Base-by-base conservation (phyloP, 768 basidiomycete genomes). In the Phlegmacium glaucopus region DNA sequence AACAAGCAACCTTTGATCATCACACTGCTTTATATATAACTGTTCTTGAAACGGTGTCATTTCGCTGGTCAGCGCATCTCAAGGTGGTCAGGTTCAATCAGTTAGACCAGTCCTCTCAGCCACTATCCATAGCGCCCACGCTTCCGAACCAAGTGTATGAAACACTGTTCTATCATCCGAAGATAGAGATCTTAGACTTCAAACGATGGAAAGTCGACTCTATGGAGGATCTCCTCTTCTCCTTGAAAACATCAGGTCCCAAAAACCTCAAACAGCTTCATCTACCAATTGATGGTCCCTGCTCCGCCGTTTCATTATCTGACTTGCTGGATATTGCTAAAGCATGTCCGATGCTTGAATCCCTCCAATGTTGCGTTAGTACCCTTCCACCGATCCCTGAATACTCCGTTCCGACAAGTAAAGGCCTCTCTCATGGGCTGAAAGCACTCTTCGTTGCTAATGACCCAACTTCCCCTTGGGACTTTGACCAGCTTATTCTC, bases 261-360 rank as follows among this genome's bases (percentile, higher is more conserved):
- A 44, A 27, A 13, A 54, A 44, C 34, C 30, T 54, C 7, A 38
- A 54, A 34, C 22, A 8, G 13, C 45, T 54, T n/a, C 44, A 36
- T 18, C 30, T 54, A n/a, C 52, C 52, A 7, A n/a, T 48, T 11
- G 38, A 27, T 9, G 37, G 30, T 4, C 6, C 25, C 3, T 26
- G 13, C 10, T 22, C 22, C 5, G 22, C 22, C 22, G 30, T 54
- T 30, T 18, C 45, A 4, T 34, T 44, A 2, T 9, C 27, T 17
- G n/a, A 12, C 4, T 35, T 54, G 2, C 27, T 45, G 15, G 2
- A n/a, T 27, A 47, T 54, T 18, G 52, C 52, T 6, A 8, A 35
- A 17, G 15, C 29, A 1, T 54, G 44, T 16, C 49, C 52, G 27
- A 25, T 22, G 29, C 48, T 54, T 16, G 6, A 39, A 5, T 47